Conservation (phyloP, 2,329 filamentous ascomycete species). For the Nigrospora osmanthi region DNA sequence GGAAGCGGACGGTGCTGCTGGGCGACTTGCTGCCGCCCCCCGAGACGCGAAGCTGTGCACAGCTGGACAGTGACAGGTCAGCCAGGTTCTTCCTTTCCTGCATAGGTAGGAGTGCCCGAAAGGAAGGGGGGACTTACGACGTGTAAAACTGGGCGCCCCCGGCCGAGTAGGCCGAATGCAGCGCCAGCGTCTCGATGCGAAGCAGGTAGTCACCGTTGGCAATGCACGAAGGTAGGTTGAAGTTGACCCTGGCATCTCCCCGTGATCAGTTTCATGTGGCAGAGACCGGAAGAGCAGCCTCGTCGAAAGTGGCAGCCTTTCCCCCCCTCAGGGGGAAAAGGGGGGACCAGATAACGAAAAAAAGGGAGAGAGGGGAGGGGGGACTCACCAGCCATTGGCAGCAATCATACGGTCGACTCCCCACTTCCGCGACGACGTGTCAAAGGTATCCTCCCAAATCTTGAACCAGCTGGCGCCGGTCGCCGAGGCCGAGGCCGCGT, state of each 20-base stretch:
- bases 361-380: not conserved
- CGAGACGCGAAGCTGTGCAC: conserved; percentile 31
- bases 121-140: not conserved
- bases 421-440: conserved; percentile 34
- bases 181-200: conserved; percentile 44
- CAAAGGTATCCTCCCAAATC: conserved; percentile 41
- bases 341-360: not conserved
- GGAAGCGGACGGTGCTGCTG: conserved; percentile 32
- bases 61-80: conserved; percentile 15
- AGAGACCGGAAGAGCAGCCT: too few relatives aligned
- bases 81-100: too few relatives aligned
- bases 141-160: conserved; percentile 34
- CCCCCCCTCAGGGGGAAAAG: conserved; percentile 12
- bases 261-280: conserved; percentile 23
- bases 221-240: conserved; percentile 41
- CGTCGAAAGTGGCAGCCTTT: too few relatives aligned
- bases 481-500: conserved; percentile 34
- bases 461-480: conserved; percentile 44
- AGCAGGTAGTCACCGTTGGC: conserved; percentile 47
- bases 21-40: conserved; percentile 28
- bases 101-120: too few relatives aligned
- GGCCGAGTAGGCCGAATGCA: conserved; percentile 36
- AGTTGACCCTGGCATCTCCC: conserved; percentile 36
- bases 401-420: conserved; percentile 22
- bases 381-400: conserved; percentile 13